These are phyloP conservation scores for Bertia moriformis DNA, from an alignment of 2,329 filamentous ascomycete genomes.

Conservation along the genomic window DNA sequence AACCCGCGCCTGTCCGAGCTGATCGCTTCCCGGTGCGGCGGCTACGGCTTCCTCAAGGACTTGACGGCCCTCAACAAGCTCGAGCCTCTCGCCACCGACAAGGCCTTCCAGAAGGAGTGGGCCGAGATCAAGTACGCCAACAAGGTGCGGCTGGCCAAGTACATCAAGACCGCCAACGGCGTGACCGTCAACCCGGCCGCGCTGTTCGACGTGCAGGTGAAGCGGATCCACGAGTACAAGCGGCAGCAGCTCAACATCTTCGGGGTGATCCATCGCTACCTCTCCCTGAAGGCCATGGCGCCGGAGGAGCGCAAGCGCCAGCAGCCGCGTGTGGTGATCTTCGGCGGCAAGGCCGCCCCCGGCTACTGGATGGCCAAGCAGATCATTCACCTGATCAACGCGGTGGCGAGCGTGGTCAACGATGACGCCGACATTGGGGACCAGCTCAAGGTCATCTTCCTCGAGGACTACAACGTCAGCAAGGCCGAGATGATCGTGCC, in stretches of 20 bases:
- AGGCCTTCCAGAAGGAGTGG: constrained; percentile 86
- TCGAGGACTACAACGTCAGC: constrained; percentile 98
- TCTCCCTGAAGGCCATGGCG: constrained; percentile 73
- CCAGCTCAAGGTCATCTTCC: constrained; percentile 87
- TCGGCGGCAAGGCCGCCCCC: constrained; percentile 92
- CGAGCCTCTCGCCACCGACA: constrained; percentile 71
- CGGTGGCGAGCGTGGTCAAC: constrained; percentile 79
- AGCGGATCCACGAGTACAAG: constrained; percentile 99
- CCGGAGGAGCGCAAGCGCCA: constrained; percentile 76
- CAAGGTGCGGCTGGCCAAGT: constrained; percentile 80
- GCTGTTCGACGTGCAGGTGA: constrained; percentile 94
- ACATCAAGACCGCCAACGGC: constrained; percentile 71
- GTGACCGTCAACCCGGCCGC: constrained; percentile 74
- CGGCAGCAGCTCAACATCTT: constrained; percentile 98
- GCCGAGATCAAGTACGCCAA: constrained; percentile 92
- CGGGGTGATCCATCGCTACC: constrained; percentile 87
- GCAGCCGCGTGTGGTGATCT: constrained; percentile 80
- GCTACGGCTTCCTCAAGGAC: constrained; percentile 77
- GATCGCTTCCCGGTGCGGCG: constrained; percentile 77
- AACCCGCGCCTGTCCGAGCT: constrained; percentile 85
- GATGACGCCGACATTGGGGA: constrained; percentile 84
- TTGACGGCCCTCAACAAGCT: constrained; percentile 74
- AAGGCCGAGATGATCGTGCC: constrained; percentile 95
- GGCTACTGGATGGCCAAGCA: constrained; percentile 99
- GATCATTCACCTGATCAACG: constrained; percentile 91